These are phyloP conservation scores for Auriscalpium vulgare DNA, from an alignment of 768 basidiomycete genomes.

Conservation along the genomic window DNA sequence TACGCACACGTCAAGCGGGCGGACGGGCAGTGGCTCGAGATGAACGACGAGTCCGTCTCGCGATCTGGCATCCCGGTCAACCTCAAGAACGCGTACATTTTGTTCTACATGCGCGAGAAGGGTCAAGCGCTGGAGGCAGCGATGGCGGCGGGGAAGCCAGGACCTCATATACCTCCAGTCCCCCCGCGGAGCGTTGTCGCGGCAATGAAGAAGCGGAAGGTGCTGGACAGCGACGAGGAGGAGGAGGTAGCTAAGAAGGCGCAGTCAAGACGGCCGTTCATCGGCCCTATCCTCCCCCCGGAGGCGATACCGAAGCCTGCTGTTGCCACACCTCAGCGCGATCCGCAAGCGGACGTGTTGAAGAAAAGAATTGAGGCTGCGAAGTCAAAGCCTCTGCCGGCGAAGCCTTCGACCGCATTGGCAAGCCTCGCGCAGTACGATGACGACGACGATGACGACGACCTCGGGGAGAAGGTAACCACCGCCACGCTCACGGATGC, in stretches of 20 bases:
- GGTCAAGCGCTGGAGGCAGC: conserved; percentile 68
- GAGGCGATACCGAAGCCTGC: conserved; percentile 21
- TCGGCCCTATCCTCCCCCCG: conserved; percentile 61
- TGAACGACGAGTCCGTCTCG: conserved; percentile 84
- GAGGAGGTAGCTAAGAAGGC: conserved; percentile 25
- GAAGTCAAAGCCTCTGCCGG: conserved; percentile 14
- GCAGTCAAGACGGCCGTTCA: conserved; percentile 47
- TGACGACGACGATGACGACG: conserved; percentile 32
- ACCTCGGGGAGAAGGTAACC: conserved; percentile 23
- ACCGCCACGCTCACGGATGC: neutral
- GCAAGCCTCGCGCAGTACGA: conserved; percentile 32
- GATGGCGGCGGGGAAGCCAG: conserved; percentile 27
- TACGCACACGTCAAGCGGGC: conserved; percentile 73
- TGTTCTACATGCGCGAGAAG: conserved; percentile 84
- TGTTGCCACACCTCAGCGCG: conserved; percentile 17
- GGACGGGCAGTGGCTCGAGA: conserved; percentile 75
- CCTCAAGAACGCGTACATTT: conserved; percentile 82
- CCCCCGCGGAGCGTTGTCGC: conserved; percentile 32
- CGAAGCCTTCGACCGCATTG: conserved; percentile 26
- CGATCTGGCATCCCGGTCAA: conserved; percentile 38
- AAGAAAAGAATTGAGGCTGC: conserved; percentile 45
- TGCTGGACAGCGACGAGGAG: conserved; percentile 43
- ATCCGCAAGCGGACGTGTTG: conserved; percentile 46
- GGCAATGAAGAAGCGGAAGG: conserved; percentile 39
- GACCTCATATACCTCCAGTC: neutral